phyloP scores from a whole-genome alignment of 2,329 filamentous ascomycete species.

The Exserohilum rostratum region DNA sequence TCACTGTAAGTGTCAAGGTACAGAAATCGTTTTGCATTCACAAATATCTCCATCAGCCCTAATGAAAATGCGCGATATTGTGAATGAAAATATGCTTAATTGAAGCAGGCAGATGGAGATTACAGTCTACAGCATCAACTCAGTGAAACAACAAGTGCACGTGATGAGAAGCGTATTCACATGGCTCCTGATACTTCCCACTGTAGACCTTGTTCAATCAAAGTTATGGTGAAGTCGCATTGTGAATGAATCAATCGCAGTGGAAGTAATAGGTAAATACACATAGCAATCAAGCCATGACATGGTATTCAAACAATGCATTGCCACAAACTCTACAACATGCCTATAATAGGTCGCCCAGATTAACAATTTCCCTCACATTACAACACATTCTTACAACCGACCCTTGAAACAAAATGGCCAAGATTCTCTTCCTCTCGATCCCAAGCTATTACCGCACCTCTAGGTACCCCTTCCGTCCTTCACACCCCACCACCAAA shows the following conservation, averaged over 20 bases:
- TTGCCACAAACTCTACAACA: background rate
- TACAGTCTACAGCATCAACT: no score
- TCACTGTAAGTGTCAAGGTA: no score
- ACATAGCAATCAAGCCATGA: background rate
- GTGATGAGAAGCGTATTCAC: no score
- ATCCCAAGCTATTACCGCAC: constrained; percentile 7
- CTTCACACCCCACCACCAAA: constrained; percentile 2
- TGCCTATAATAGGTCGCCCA: no score
- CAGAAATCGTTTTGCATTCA: no score
- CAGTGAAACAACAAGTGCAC: no score
- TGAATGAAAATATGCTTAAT: no score
- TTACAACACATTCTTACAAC: background rate
- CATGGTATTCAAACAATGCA: background rate
- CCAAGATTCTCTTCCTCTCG: background rate
- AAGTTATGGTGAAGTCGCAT: background rate
- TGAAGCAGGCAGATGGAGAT: no score
- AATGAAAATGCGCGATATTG: no score
- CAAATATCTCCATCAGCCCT: no score
- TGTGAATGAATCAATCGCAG: background rate
- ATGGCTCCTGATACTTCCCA: no score
- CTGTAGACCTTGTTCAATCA: no score
- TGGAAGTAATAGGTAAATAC: background rate
- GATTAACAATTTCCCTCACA: background rate
- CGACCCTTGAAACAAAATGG: background rate
- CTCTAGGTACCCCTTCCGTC: background rate